Conservation (phyloP, 805 yeast species). For the Candida ulmi region DNA sequence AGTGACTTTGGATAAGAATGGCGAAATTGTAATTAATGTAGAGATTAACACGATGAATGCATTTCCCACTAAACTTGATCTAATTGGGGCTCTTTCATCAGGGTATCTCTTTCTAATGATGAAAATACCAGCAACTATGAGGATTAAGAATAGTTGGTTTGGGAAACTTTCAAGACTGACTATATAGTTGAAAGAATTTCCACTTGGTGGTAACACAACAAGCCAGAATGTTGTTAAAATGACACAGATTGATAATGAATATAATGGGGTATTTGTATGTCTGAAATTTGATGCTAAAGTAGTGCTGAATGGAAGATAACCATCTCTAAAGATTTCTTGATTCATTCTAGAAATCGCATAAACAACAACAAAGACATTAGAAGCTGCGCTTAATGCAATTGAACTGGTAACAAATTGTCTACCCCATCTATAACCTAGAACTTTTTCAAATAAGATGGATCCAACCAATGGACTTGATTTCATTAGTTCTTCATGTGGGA, state of each 20-base stretch:
- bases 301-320: conserved; percentile 48
- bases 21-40: conserved; percentile 44
- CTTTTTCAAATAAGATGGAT: conserved; percentile 48
- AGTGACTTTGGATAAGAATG: conserved; percentile 28
- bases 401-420: conserved; percentile 48
- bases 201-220: conserved; percentile 28
- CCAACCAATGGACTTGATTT: conserved; percentile 56
- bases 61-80: conserved; percentile 46
- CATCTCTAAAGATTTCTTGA: conserved; percentile 63
- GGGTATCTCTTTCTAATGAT: conserved; percentile 47
- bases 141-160: conserved; percentile 40
- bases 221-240: conserved; percentile 29
- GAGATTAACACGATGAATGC: conserved; percentile 39
- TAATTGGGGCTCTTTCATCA: conserved; percentile 42
- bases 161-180: conserved; percentile 43
- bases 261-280: conserved; percentile 46
- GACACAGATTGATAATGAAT: conserved; percentile 35
- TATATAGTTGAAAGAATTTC: conserved; percentile 34
- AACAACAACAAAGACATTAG: conserved; percentile 56
- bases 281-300: conserved; percentile 53
- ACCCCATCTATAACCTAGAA: conserved; percentile 49
- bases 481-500: conserved; percentile 48
- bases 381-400: conserved; percentile 56
- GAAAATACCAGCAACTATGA: conserved; percentile 53
- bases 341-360: conserved; percentile 56